Conservation (phyloP, 2,329 filamentous ascomycete species). For the Aspergillus fischeri region DNA sequence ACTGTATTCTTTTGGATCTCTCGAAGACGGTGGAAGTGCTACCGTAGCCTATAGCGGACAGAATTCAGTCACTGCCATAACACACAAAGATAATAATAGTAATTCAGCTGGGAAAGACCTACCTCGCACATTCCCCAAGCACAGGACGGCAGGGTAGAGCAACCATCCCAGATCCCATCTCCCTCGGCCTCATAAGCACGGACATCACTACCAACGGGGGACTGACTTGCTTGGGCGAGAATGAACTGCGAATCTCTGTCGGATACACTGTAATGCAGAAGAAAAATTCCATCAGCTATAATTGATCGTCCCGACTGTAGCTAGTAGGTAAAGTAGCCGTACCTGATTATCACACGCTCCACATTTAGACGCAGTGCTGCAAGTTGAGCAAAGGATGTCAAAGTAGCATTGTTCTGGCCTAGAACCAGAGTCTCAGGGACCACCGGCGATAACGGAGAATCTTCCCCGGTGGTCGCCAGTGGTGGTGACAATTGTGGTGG, state of each 20-base stretch:
- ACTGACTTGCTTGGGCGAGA: slow-evolving; percentile 48
- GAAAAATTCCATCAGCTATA: background rate
- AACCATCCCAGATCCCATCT: slow-evolving; percentile 28
- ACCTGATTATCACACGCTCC: slow-evolving; percentile 38
- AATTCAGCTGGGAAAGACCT: slow-evolving; percentile 11
- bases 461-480: slow-evolving; percentile 7
- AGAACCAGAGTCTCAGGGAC: slow-evolving; percentile 24
- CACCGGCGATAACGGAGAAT: slow-evolving; percentile 10
- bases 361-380: slow-evolving; percentile 33
- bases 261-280: slow-evolving; percentile 35
- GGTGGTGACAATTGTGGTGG: slow-evolving; percentile 9
- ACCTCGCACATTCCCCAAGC: slow-evolving; percentile 33
- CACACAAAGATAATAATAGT: background rate
- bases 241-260: slow-evolving; percentile 48
- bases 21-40: slow-evolving; percentile 26
- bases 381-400: slow-evolving; percentile 35
- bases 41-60: slow-evolving; percentile 29
- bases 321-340: background rate
- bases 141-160: slow-evolving; percentile 30
- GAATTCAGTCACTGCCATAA: background rate
- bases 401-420: slow-evolving; percentile 30
- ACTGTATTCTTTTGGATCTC: slow-evolving; percentile 19
- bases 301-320: background rate
- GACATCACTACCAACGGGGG: slow-evolving; percentile 34
- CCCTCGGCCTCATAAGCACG: slow-evolving; percentile 27